Conservation (phyloP, 805 yeast species). For the Candida krabiensis region DNA sequence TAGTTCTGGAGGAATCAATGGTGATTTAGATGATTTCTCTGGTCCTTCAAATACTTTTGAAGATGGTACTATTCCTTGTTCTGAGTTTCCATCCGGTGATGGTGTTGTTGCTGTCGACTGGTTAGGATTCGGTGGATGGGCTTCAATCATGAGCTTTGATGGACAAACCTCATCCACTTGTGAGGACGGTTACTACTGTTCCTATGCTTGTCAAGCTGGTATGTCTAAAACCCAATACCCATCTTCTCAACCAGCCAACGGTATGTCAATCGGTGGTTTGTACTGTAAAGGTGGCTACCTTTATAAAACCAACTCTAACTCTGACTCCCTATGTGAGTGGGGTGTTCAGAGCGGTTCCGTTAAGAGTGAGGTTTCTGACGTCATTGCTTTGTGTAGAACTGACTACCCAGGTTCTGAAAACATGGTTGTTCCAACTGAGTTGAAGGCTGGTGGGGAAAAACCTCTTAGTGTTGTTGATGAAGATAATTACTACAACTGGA, state of each 20-base stretch:
- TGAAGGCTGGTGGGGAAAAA: conserved; percentile 61
- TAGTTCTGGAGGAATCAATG: conserved; percentile 40
- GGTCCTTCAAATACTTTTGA: conserved; percentile 54
- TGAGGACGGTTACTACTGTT: conserved; percentile 89
- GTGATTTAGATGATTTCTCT: conserved; percentile 51
- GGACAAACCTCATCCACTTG: conserved; percentile 69
- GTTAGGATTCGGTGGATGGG: conserved; percentile 54
- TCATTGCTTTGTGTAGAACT: conserved; percentile 93
- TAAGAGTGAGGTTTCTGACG: conserved; percentile 58
- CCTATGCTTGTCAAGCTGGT: conserved; percentile 98
- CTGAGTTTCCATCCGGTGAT: conserved; percentile 69
- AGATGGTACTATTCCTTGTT: conserved; percentile 72
- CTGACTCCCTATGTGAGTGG: conserved; percentile 81
- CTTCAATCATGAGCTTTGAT: conserved; percentile 42
- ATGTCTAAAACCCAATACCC: conserved; percentile 99
- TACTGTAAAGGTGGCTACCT: conserved; percentile 81
- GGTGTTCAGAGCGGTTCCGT: conserved; percentile 72
- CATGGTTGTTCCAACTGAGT: conserved; percentile 93
- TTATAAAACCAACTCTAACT: conserved; percentile 71
- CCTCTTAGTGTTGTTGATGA: conserved; percentile 81
- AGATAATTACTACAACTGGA: conserved; percentile 77
- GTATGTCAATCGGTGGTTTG: conserved; percentile 94
- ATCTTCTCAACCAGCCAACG: conserved; percentile 76
- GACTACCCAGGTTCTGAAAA: conserved; percentile 99
- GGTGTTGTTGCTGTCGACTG: conserved; percentile 66